Evolutionary conservation across 1,284 basidiomycete genomes (phyloP), one percentile per base, ranked within the genome.

Genomic region (Serendipita sp.): DNA sequence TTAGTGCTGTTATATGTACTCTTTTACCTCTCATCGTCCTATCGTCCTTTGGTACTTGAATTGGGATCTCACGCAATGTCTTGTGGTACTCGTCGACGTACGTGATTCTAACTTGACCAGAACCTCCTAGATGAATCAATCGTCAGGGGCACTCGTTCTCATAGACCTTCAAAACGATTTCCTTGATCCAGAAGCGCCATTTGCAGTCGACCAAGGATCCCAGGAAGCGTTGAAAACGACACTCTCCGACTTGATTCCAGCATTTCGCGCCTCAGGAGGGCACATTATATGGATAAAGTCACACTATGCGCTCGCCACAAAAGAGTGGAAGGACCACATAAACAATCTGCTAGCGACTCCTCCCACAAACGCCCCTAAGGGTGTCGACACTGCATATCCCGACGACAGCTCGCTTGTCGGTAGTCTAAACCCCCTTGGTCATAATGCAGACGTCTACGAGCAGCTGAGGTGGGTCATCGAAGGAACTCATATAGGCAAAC

Each of bases 111-210:
- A 22, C 22, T 44, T 44, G 42, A 12, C 42, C 42, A 12, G 12
- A 17, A 8, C 45, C 6, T 22, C 45, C n/a, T 49, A 5, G 5
- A 49, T 49, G 45, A n/a, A n/a, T 49, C 6, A 22, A 6, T 22
- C 45, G 17, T 22, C 45, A n/a, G n/a, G 15, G 8, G 53, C 53
- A 22, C 29, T 58, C 4, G n/a, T 58, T 34, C 22, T 58, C 32
- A 58, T 58, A 4, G 53, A 58, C 34, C 53, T 58, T 22, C 53
- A 58, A 29, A 58, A 58, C 17, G 53, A 58, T 10, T 58, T 58
- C 17, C 53, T 58, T 4, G 29, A 8, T n/a, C 15, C 53, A 26
- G 26, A 10, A 22, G 53, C 53, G 29, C 53, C 53, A 32, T 58
- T 58, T 32, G 8, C 26, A 34, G 34, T 58, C 32, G 26, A 58